A percentile compares a stretch with the other conserved stretches of the same genome.
These are phyloP conservation scores for Podospora tetraspora DNA, from an alignment of 495 filamentous ascomycete species.

Conservation along the genomic window DNA sequence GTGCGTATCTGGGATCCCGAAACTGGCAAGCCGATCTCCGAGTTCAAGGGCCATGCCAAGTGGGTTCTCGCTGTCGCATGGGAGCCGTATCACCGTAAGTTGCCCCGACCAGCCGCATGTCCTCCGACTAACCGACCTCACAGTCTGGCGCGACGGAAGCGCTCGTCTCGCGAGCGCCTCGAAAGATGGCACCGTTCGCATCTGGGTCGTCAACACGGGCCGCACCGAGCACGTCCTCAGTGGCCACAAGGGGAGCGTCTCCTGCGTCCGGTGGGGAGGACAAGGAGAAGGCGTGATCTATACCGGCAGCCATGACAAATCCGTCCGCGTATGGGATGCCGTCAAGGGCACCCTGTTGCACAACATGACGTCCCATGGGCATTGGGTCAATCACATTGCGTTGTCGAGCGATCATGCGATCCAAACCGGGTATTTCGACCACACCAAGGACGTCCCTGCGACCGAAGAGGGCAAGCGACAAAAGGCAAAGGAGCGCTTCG, in stretches of 20 bases:
- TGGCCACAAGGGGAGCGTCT: slow-evolving; percentile 83
- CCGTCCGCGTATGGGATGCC: slow-evolving; percentile 86
- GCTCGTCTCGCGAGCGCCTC: slow-evolving; percentile 80
- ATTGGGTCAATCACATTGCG: slow-evolving; percentile 95
- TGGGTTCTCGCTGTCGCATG: slow-evolving; percentile 85
- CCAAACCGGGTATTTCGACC: slow-evolving; percentile 81
- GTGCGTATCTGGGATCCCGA: slow-evolving; percentile 86
- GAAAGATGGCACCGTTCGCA: slow-evolving; percentile 82
- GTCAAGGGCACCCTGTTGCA: slow-evolving; percentile 71
- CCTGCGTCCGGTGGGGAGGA: slow-evolving; percentile 93
- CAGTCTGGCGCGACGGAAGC: slow-evolving; percentile 61
- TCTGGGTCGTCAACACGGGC: slow-evolving; percentile 80
- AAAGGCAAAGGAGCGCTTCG: slow-evolving; percentile 79
- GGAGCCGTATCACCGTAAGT: slow-evolving; percentile 77
- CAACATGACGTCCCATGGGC: slow-evolving; percentile 75
- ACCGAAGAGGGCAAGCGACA: slow-evolving; percentile 63
- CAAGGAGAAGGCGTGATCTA: slow-evolving; percentile 70
- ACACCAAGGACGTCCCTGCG: slow-evolving; percentile 60
- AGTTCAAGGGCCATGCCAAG: slow-evolving; percentile 85
- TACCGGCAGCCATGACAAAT: slow-evolving; percentile 72
- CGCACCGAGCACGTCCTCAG: slow-evolving; percentile 74
- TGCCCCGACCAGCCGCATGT: neutral
- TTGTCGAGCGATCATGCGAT: slow-evolving; percentile 91
- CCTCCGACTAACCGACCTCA: neutral
- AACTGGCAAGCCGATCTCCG: slow-evolving; percentile 68